Base-by-base conservation (phyloP, 208 protist species). In the Crithidia acanthocephali region DNA sequence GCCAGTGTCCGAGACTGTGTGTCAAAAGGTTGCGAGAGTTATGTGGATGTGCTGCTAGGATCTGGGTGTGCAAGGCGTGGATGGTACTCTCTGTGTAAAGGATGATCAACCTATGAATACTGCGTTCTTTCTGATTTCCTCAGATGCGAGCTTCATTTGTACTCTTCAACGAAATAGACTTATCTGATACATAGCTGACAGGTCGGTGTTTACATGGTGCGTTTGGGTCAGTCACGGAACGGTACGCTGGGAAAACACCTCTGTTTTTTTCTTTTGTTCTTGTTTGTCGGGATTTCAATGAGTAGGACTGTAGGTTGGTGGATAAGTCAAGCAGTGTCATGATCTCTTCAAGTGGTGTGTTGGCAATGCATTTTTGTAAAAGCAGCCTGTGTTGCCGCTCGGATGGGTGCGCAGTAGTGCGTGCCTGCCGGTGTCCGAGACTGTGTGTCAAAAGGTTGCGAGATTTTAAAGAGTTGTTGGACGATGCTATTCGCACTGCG, bases 311-410 rank as follows among this genome's bases (percentile, higher is more conserved):
- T n/a, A n/a, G n/a, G n/a, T n/a, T n/a, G n/a, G n/a, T n/a, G n/a
- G n/a, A n/a, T n/a, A n/a, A n/a, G n/a, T n/a, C n/a, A n/a, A n/a
- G n/a, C n/a, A n/a, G n/a, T n/a, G n/a, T n/a, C n/a, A n/a, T n/a
- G n/a, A n/a, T n/a, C n/a, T n/a, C n/a, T n/a, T n/a, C n/a, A n/a
- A n/a, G n/a, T n/a, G n/a, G n/a, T n/a, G n/a, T n/a, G n/a, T n/a
- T n/a, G n/a, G n/a, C n/a, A 40, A 40, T 40, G 35, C 11, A 11
- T 40, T 40, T 40, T 40, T 11, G 35, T 44, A 44, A 37, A 76
- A 74, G 85, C 85, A 87, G 72, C 70, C 80, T 87, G 88, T 94
- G 88, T 94, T 94, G 92, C 88, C 86, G 78, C 73, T 81, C 56
- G 58, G 74, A 68, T 63, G 40, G 68, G 59, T 44, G 10, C 56